Conservation (phyloP, 768 basidiomycete genomes). For the Mycena alexandri region DNA sequence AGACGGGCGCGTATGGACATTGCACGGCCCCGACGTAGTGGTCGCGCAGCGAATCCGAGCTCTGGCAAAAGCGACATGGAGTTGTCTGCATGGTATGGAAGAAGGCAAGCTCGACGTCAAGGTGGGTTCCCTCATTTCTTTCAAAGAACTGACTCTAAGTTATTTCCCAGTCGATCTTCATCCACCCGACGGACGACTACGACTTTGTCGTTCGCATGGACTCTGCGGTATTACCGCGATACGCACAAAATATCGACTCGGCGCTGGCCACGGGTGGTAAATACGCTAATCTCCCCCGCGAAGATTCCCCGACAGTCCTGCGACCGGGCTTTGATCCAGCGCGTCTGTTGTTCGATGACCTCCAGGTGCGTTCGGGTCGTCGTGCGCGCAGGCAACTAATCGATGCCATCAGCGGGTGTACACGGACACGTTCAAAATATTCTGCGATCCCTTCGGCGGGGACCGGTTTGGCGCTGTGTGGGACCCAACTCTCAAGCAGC, state of each 20-base stretch:
- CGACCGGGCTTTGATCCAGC: conserved; percentile 89
- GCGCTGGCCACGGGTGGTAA: conserved; percentile 58
- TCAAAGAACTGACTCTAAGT: conserved; percentile 12
- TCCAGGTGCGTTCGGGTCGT: conserved; percentile 65
- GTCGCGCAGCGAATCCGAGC: conserved; percentile 80
- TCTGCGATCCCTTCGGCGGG: conserved; percentile 88
- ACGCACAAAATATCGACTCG: conserved; percentile 74
- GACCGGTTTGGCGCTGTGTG: conserved; percentile 85
- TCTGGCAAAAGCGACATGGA: conserved; percentile 83
- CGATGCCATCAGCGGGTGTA: conserved; percentile 68
- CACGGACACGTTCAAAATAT: conserved; percentile 82
- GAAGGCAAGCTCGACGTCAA: conserved; percentile 65
- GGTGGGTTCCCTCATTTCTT: conserved; percentile 54
- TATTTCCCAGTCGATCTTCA: conserved; percentile 77
- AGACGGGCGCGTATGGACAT: conserved; percentile 83
- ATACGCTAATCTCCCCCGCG: conserved; percentile 59
- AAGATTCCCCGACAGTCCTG: conserved; percentile 44
- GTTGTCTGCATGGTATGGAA: conserved; percentile 66
- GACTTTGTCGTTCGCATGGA: conserved; percentile 87
- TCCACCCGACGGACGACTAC: conserved; percentile 87
- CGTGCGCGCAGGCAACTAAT: conserved; percentile 16
- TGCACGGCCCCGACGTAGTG: conserved; percentile 71
- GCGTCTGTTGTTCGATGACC: conserved; percentile 71
- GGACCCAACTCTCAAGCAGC: conserved; percentile 77
- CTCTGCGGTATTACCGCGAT: conserved; percentile 72